Conservation (phyloP, 169 alveolate species). For the Cryptosporidium sp. region DNA sequence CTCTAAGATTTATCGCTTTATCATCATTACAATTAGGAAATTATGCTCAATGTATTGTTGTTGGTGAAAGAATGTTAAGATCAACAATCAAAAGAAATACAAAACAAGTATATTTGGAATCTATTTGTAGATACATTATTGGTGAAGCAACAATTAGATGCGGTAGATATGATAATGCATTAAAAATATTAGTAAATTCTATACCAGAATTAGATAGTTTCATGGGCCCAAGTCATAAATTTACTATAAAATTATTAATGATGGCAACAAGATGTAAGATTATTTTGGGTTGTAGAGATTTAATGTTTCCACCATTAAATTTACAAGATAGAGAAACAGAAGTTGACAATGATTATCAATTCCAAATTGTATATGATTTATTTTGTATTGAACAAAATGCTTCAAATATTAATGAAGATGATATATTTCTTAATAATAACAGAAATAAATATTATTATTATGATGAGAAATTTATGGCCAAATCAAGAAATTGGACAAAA, state of each 20-base stretch:
- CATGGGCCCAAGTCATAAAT: conserved; percentile 73
- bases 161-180: conserved; percentile 64
- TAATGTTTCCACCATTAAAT: conserved; percentile 76
- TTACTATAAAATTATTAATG: conserved; percentile 66
- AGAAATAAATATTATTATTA: not conserved
- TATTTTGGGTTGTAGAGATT: conserved; percentile 60
- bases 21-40: conserved; percentile 52
- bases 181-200: conserved; percentile 48
- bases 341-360: conserved; percentile 48
- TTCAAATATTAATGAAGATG: conserved; percentile 16
- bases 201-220: conserved; percentile 62
- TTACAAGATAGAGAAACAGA: conserved; percentile 68
- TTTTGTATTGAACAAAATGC: conserved; percentile 34
- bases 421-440: conserved; percentile 1
- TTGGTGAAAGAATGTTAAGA: conserved; percentile 72
- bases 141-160: conserved; percentile 76
- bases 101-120: conserved; percentile 55
- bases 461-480: conserved; percentile 9
- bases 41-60: conserved; percentile 57
- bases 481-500: conserved; percentile 51
- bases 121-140: conserved; percentile 65
- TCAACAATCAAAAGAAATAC: conserved; percentile 59
- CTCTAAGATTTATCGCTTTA: conserved; percentile 62
- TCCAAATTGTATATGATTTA: conserved; percentile 69
- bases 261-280: conserved; percentile 73